Evolutionary conservation across 495 filamentous ascomycete genomes (phyloP).

Genomic region (Lophium mytilinum): DNA sequence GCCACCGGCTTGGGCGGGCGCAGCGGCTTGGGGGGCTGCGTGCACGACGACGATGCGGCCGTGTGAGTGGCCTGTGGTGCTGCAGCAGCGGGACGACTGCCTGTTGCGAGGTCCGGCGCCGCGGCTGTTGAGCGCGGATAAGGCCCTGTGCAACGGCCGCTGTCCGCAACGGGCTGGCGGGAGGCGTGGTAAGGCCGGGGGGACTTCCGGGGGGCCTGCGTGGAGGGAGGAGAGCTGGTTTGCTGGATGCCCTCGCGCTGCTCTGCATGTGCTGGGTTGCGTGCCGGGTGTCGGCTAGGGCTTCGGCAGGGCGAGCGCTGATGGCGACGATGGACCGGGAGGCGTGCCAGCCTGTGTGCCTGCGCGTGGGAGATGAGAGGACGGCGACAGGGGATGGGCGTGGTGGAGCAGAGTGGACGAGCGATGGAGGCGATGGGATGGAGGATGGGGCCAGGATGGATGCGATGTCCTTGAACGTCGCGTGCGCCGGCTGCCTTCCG

Average conservation of each 20-base stretch:
- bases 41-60: neutral
- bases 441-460: neutral
- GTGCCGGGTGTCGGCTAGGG: too few relatives aligned
- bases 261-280: too few relatives aligned
- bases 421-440: neutral
- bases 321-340: neutral
- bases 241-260: neutral
- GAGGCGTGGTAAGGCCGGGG: neutral
- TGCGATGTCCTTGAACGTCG: neutral
- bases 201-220: neutral
- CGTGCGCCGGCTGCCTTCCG: neutral
- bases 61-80: neutral
- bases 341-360: neutral
- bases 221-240: neutral
- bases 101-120: neutral
- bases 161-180: neutral
- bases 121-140: constrained; percentile 7
- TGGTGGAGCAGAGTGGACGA: neutral
- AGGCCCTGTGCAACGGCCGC: constrained; percentile 3
- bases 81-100: neutral
- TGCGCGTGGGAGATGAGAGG: neutral
- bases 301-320: too few relatives aligned
- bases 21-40: neutral
- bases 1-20: neutral
- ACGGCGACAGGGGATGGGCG: neutral